Percentiles rank a stretch among this genome's conserved stretches.
Conservation (phyloP, 257 asterid genomes). For the Buddleja alternifolia region DNA sequence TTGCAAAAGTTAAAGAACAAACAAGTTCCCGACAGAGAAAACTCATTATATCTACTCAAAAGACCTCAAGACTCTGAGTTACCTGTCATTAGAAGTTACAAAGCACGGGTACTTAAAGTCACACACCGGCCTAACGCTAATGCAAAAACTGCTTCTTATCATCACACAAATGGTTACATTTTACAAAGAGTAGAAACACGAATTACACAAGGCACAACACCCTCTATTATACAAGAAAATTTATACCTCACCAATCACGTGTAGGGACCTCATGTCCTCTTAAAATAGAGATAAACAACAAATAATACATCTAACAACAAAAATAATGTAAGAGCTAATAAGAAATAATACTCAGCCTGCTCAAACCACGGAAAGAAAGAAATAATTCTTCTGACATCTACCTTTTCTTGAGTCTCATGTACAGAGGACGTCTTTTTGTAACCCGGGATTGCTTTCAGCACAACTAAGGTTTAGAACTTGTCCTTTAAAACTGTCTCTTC, state of each 20-base stretch:
- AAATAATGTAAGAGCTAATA: constrained; percentile 25
- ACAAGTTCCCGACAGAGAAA: no score
- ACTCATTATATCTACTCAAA: neutral
- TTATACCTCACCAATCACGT: constrained; percentile 49
- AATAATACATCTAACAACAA: constrained; percentile 51
- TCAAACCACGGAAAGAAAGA: constrained; percentile 38
- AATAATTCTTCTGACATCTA: constrained; percentile 36
- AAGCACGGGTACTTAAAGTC: neutral
- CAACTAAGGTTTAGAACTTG: constrained; percentile 20
- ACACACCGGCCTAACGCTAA: constrained; percentile 18
- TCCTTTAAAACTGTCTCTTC: constrained; percentile 12
- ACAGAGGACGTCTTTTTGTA: constrained; percentile 44
- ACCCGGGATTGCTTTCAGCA: constrained; percentile 35
- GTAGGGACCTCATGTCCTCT: constrained; percentile 35
- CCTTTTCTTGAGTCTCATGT: constrained; percentile 55
- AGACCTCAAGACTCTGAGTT: neutral
- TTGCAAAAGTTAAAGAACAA: no score
- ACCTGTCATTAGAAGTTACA: constrained; percentile 1
- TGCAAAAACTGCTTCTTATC: constrained; percentile 34
- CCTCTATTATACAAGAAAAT: constrained; percentile 55
- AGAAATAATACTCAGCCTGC: constrained; percentile 37
- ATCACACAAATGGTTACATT: constrained; percentile 40
- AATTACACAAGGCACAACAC: constrained; percentile 47
- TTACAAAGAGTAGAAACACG: constrained; percentile 33
- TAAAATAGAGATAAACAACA: constrained; percentile 38